Percentiles rank a stretch among this genome's conserved stretches.
phyloP scores from a whole-genome alignment of 768 basidiomycete species.

The Pisolithus albus region DNA sequence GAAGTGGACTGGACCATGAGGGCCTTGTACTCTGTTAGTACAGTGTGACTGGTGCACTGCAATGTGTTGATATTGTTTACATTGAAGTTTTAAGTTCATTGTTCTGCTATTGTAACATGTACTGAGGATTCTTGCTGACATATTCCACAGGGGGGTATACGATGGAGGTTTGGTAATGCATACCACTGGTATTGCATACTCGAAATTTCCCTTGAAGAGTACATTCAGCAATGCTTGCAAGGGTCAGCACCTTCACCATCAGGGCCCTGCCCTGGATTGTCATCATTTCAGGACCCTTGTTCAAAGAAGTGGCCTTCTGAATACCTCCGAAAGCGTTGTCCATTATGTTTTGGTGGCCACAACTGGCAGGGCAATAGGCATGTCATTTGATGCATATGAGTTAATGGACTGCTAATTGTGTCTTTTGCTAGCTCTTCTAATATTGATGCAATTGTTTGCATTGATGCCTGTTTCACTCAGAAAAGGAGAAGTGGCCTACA shows the following conservation, averaged over 20 bases:
- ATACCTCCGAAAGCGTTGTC: conserved; percentile 18
- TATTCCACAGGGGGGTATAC: conserved; percentile 16
- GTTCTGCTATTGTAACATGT: too few relatives aligned
- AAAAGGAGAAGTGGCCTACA: conserved; percentile 15
- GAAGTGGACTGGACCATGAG: too few relatives aligned
- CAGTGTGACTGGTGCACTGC: too few relatives aligned
- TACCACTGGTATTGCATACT: conserved; percentile 22
- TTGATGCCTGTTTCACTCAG: conserved; percentile 32
- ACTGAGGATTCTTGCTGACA: background rate
- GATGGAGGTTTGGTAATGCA: conserved; percentile 18
- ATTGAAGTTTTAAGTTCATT: too few relatives aligned
- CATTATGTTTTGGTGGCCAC: conserved; percentile 20
- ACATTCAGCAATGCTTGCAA: conserved; percentile 1
- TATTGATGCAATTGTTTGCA: conserved; percentile 24
- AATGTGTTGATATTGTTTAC: too few relatives aligned
- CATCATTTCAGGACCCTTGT: background rate
- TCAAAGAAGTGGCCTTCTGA: conserved; percentile 7
- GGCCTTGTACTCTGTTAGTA: too few relatives aligned
- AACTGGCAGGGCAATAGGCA: conserved; percentile 3
- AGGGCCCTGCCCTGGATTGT: background rate
- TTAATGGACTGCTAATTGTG: background rate
- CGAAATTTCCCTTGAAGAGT: conserved; percentile 4
- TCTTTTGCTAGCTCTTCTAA: conserved; percentile 5
- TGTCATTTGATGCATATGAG: background rate
- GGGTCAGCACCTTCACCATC: background rate